A percentile compares a stretch with the other conserved stretches of the same genome.
phyloP scores from a whole-genome alignment of 768 basidiomycete genomes.

The Panus rudis region DNA sequence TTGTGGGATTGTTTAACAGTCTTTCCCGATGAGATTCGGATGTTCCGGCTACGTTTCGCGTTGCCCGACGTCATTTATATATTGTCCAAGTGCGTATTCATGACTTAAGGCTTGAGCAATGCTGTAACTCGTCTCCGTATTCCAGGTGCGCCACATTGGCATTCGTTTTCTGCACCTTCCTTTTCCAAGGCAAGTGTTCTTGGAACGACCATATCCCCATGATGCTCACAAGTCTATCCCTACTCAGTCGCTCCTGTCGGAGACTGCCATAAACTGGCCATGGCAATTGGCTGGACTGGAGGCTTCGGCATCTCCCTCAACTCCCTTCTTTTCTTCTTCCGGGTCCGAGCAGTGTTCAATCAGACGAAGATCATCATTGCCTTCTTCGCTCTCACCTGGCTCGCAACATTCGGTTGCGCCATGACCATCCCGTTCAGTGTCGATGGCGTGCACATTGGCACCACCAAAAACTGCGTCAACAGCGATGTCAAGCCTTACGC shows the following conservation, averaged over 20 bases:
- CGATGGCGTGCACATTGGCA: conserved; percentile 21
- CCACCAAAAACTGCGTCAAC: conserved; percentile 28
- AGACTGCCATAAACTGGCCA: conserved; percentile 1
- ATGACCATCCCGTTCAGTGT: conserved; percentile 21
- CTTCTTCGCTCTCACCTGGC: conserved; percentile 27
- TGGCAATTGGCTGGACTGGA: not conserved
- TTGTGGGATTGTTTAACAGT: no score
- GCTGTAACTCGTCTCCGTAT: no score
- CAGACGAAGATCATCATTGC: conserved; percentile 13
- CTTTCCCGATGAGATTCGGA: no score
- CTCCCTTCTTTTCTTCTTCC: conserved; percentile 31
- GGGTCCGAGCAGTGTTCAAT: conserved; percentile 30
- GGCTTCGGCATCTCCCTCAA: conserved; percentile 17
- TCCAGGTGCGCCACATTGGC: no score
- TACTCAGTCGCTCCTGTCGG: conserved; percentile 1
- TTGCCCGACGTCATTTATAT: not conserved
- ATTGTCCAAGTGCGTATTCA: not conserved
- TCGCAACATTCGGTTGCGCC: conserved; percentile 21
- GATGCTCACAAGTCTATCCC: not conserved
- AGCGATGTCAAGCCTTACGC: conserved; percentile 16
- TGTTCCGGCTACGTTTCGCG: no score
- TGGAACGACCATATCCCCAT: no score
- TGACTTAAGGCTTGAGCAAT: no score
- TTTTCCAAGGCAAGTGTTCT: no score
- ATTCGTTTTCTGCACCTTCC: no score